These are phyloP conservation scores for Saitozyma podzolica DNA, from an alignment of 768 basidiomycete species.

Conservation along the genomic window DNA sequence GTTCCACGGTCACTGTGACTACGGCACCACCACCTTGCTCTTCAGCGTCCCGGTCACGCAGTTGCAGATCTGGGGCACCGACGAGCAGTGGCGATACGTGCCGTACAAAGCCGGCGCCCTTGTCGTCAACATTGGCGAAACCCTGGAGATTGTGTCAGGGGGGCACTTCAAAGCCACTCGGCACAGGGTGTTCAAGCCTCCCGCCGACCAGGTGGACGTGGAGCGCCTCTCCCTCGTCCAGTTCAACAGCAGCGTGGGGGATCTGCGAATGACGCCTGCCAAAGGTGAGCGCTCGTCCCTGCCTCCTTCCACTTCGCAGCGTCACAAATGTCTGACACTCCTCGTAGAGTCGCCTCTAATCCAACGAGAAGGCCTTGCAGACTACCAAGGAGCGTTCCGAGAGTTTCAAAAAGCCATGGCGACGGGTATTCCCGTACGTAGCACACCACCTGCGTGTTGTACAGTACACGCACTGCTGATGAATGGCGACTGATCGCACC, in stretches of 20 bases:
- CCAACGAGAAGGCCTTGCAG: slow-evolving; percentile 44
- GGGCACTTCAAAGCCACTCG: slow-evolving; percentile 41
- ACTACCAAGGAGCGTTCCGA: slow-evolving; percentile 43
- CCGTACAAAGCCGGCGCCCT: slow-evolving; percentile 35
- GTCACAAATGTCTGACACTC: no score
- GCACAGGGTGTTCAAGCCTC: slow-evolving; percentile 33
- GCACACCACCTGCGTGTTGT: no score
- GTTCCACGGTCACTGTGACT: slow-evolving; percentile 35
- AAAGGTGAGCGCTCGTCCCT: slow-evolving; percentile 8
- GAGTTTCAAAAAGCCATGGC: slow-evolving; percentile 44
- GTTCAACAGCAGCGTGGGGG: slow-evolving; percentile 27
- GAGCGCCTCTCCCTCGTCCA: slow-evolving; percentile 33
- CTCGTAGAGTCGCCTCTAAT: slow-evolving; percentile 41
- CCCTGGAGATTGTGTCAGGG: slow-evolving; percentile 34
- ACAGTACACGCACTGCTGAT: no score
- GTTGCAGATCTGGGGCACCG: slow-evolving; percentile 39
- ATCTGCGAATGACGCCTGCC: slow-evolving; percentile 33
- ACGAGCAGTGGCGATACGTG: slow-evolving; percentile 41
- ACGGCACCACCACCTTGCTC: slow-evolving; percentile 32
- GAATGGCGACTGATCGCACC: not conserved
- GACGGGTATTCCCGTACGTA: slow-evolving; percentile 38
- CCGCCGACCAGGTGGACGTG: slow-evolving; percentile 20
- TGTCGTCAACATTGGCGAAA: slow-evolving; percentile 45
- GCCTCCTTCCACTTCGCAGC: no score
- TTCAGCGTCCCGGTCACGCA: slow-evolving; percentile 41